Evolutionary conservation across 495 filamentous ascomycete species (phyloP), one percentile per base, ranked within the genome.

Genomic region (Chaetomium tenue): DNA sequence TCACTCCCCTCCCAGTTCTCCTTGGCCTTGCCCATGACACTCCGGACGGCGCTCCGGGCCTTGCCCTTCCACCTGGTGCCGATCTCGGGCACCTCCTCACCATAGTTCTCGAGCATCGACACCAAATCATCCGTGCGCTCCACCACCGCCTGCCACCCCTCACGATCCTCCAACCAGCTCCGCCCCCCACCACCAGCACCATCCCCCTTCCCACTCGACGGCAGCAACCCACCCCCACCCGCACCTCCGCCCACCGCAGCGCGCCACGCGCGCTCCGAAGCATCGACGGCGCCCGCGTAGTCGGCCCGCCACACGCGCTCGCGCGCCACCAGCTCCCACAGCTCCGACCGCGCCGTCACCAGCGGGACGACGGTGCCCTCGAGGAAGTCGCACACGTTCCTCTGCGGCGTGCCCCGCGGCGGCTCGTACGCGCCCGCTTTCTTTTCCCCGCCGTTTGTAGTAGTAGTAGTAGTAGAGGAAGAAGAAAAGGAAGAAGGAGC

Each of bases 231-330:
- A 2, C 66, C 68, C 8, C 64, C 62, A 2, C 28, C 18, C 44
- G 16, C 44, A 15, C 1, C 44, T 5, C 75, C 74, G 51, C 81
- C 83, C 39, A 85, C 72, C 1, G 84, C 81, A 3, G 88, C 86
- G 0, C 94, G 83, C 92, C 92, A 98, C 2, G 90, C 91, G 72
- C 90, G 92, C 79, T 98, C 94, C 2, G 93, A 84, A 0, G 89
- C 90, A 26, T 89, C 89, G 1, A 98, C 77, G 3, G 93, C 89
- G 26, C 86, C 86, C 0, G 75, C 75, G 4, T 88, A 91, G 30
- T 85, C 86, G 9, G 83, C 73, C 18, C 84, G 82, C 83, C 89
- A 95, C 13, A 88, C 76, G 20, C 87, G 83, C n/a, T 95, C 79
- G 20, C 85, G 83, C 0, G 87, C 83, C 0, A 92, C 81, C 3